A percentile compares a stretch with the other conserved stretches of the same genome.
These are phyloP conservation scores for Pugionium dolabratum DNA, from an alignment of 345 rosid species.

Conservation along the genomic window DNA sequence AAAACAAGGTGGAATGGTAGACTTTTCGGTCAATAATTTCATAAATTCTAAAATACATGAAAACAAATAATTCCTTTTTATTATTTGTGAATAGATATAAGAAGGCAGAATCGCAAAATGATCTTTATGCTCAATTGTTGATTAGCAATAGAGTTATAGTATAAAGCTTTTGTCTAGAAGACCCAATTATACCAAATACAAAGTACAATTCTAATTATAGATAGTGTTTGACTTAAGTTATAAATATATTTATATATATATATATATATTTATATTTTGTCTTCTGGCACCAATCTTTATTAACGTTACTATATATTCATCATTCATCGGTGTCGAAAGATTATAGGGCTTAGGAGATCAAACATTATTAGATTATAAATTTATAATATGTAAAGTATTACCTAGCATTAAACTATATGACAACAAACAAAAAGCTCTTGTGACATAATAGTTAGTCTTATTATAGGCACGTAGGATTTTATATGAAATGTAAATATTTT, in stretches of 20 bases:
- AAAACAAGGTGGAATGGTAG: not conserved
- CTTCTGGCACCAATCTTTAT: too few relatives aligned
- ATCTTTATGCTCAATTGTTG: not conserved
- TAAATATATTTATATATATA: not conserved
- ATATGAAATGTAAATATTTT: too few relatives aligned
- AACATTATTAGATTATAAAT: too few relatives aligned
- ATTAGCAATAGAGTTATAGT: not conserved
- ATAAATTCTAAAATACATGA: not conserved
- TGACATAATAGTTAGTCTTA: too few relatives aligned
- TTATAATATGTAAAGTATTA: too few relatives aligned
- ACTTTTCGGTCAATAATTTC: not conserved
- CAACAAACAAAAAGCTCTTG: too few relatives aligned
- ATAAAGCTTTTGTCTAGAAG: not conserved
- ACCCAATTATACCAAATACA: conserved; percentile 8
- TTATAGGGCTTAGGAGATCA: too few relatives aligned
- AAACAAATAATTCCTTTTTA: not conserved
- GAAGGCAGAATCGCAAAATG: not conserved
- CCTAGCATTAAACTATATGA: too few relatives aligned
- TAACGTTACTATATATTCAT: too few relatives aligned
- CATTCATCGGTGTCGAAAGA: too few relatives aligned
- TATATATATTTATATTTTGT: not conserved
- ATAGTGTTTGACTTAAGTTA: conserved; percentile 19
- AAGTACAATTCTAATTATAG: conserved; percentile 3
- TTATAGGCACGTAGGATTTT: too few relatives aligned
- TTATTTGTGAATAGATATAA: not conserved